Evolutionary conservation across 176 grass and related monocot species (phyloP), one percentile per base, ranked within the genome.

Genomic region (Triticum dicoccoides): DNA sequence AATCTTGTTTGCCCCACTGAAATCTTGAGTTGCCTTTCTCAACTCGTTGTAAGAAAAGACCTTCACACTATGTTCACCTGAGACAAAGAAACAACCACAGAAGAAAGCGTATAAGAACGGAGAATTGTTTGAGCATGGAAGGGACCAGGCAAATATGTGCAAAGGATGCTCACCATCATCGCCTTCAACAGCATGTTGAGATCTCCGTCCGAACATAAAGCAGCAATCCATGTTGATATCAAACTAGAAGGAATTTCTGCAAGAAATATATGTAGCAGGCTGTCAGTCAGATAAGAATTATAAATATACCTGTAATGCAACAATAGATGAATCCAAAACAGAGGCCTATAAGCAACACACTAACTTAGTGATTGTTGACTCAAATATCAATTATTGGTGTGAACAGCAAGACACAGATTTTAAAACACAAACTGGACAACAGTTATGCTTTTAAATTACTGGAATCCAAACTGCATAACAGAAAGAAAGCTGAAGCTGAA

Each of bases 1-100:
- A 87, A 98, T 86, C 86, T 98, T 98, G 20, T 98, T 98, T 79
- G 87, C 87, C 15, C 49, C 69, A 64, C 85, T 90, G 73, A 98
- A 98, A 85, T 76, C 82, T 37, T 87, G 85, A 9, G 95, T 95
- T n/a, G 95, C 93, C 64, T 89, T 93, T 69, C 89, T 98, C 93
- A 98, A 86, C 33, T 92, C 95, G 8, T 78, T 93, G 85, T 91
- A 98, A 81, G 93, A 82, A 67, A 95, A 98, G 18, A 93, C 89
- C 49, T 52, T 93, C 64, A 93, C 79, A 51, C 77, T 88, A 9
- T 95, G 81, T 11, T 73, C 65, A 63, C 56, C 95, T 90, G 85
- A 77, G 65, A 89, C 69, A 84, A 76, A 72, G 63, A 85, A 77
- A 82, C 49, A 78, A 79, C 18, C 58, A 79, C 9, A 30, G 35